A percentile compares a stretch with the other conserved stretches of the same genome.
Evolutionary conservation across 2,329 filamentous ascomycete species (phyloP).

Genomic region (Beauveria asiatica): DNA sequence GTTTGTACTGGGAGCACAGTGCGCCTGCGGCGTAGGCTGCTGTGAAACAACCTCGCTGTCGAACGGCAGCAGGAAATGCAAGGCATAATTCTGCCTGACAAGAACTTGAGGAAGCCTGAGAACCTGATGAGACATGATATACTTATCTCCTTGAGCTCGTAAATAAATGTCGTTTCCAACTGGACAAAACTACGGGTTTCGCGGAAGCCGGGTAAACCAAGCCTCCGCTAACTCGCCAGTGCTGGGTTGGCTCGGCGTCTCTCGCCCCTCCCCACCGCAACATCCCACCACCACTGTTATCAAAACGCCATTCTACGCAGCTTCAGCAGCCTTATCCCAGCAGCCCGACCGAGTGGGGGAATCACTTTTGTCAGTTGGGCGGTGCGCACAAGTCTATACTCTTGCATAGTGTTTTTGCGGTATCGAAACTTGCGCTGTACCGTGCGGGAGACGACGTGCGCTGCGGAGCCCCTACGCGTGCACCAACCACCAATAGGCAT

Average conservation of each 20-base stretch:
- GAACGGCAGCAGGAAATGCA: not conserved
- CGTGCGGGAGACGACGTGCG: slow-evolving; percentile 5
- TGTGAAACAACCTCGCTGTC: not conserved
- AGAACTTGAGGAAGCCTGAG: not conserved
- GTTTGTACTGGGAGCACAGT: slow-evolving; percentile 5
- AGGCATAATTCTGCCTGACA: not conserved
- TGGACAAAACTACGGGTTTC: not conserved
- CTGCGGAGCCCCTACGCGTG: slow-evolving; percentile 2
- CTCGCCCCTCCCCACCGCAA: slow-evolving; percentile 12
- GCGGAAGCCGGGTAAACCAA: slow-evolving; percentile 12
- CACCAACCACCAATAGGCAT: not conserved
- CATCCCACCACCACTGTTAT: slow-evolving; percentile 8
- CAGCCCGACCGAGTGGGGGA: not conserved
- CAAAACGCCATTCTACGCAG: slow-evolving; percentile 9
- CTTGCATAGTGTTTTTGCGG: not conserved
- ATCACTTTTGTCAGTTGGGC: not conserved
- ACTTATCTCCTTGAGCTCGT: not conserved
- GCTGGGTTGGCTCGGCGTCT: not conserved
- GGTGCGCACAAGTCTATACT: not conserved
- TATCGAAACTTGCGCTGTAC: not conserved
- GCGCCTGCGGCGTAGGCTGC: not conserved
- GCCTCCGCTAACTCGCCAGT: slow-evolving; percentile 6
- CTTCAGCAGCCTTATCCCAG: slow-evolving; percentile 10
- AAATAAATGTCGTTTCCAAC: not conserved
- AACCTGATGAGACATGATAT: not conserved